Percentiles rank a stretch among this genome's conserved stretches.
phyloP scores from a whole-genome alignment of 1,284 basidiomycete genomes.

The Malassezia vespertilionis region DNA sequence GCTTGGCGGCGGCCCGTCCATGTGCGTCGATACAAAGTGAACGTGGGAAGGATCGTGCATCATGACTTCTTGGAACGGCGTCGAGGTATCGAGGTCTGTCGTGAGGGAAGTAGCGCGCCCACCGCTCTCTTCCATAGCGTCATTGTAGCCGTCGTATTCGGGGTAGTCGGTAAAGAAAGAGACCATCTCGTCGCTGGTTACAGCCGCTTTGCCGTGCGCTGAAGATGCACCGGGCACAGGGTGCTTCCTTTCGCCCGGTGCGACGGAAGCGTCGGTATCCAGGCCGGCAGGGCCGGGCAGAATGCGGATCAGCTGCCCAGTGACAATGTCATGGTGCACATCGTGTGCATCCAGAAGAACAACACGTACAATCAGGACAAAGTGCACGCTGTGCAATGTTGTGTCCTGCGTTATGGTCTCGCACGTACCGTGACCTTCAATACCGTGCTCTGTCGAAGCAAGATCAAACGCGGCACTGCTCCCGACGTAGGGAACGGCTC shows the following conservation, averaged over 20 bases:
- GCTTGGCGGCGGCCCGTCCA: background rate
- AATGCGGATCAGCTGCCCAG: slow-evolving; percentile 24
- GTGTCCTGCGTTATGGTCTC: slow-evolving; percentile 44
- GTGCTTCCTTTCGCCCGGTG: background rate
- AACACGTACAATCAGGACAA: slow-evolving; percentile 34
- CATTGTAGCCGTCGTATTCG: slow-evolving; percentile 39
- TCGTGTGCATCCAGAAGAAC: slow-evolving; percentile 22
- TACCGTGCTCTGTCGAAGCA: slow-evolving; percentile 32
- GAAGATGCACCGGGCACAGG: slow-evolving; percentile 7
- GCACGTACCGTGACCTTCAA: slow-evolving; percentile 38
- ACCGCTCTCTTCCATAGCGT: slow-evolving; percentile 5
- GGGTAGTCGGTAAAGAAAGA: slow-evolving; percentile 21
- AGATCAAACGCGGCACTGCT: slow-evolving; percentile 23
- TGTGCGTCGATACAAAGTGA: background rate
- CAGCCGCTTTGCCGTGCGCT: background rate
- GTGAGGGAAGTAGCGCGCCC: background rate
- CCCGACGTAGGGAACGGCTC: background rate
- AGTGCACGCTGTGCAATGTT: slow-evolving; percentile 36
- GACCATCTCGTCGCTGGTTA: background rate
- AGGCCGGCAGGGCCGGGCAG: slow-evolving; percentile 28
- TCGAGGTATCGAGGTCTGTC: background rate
- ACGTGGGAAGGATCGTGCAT: background rate
- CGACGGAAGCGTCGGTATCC: background rate
- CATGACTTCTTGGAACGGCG: background rate
- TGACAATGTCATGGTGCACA: slow-evolving; percentile 28